phyloP scores from a whole-genome alignment of 73 alveolate species.

The Paramecium sexaurelia region DNA sequence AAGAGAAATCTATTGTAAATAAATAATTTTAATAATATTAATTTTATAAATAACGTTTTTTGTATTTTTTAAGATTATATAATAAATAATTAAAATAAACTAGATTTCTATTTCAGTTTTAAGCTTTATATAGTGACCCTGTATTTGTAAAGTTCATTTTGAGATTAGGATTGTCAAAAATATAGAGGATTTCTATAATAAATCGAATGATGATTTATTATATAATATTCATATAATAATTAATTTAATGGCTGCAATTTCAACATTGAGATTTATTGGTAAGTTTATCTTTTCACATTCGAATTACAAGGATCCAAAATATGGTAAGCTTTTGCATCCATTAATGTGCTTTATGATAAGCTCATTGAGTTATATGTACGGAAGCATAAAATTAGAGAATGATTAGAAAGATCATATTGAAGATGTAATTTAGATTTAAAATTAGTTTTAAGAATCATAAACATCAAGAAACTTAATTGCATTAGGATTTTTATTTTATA shows the following conservation, averaged over 20 bases:
- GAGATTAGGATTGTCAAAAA: too few relatives aligned
- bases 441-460: slow-evolving; percentile 45
- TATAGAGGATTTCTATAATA: too few relatives aligned
- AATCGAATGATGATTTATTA: background rate
- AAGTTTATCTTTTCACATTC: background rate
- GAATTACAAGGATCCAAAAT: background rate
- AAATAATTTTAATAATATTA: too few relatives aligned
- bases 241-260: slow-evolving; percentile 23
- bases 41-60: too few relatives aligned
- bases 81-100: too few relatives aligned
- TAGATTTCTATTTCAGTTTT: too few relatives aligned
- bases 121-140: too few relatives aligned
- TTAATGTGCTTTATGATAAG: background rate
- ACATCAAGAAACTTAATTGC: background rate
- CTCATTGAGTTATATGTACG: background rate
- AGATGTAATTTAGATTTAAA: slow-evolving; percentile 18
- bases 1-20: too few relatives aligned
- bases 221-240: background rate
- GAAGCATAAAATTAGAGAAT: background rate
- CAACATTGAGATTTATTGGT: slow-evolving; percentile 37
- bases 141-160: too few relatives aligned
- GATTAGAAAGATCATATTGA: background rate
- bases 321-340: background rate
- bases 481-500: slow-evolving; percentile 16
- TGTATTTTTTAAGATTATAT: too few relatives aligned